Evolutionary conservation across 2,329 filamentous ascomycete genomes (phyloP), one percentile per base, ranked within the genome.

Genomic region (Cryphonectria parasitica): DNA sequence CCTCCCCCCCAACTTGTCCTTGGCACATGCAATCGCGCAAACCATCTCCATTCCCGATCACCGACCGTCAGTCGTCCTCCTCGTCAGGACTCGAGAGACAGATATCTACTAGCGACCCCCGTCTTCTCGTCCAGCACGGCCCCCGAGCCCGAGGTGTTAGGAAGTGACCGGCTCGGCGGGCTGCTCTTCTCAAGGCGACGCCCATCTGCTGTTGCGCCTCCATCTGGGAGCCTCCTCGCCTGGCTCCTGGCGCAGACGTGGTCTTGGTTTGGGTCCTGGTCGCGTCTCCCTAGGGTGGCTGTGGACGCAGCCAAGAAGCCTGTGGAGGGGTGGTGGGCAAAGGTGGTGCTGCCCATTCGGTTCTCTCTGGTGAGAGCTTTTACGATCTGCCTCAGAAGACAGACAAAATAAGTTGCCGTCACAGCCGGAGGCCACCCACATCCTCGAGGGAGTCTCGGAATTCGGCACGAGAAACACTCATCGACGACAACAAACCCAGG

Each of bases 1-100:
- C 36, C 36, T 10, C 52, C 2, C 45, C 45, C 61, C 71, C 72
- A 73, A 72, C 74, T 71, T 71, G 70, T 73, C 73, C 77, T 78
- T 78, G 77, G 77, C 77, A 77, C 75, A 77, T 77, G 77, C 77
- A 77, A 76, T 70, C 72, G 72, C 70, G 69, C 66, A 58, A 41
- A 41, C 54, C 56, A 34, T 52, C 54, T n/a, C 17, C 17, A 39
- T 58, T 4, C 28, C 58, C 56, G 56, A 68, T 45, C 52, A 68
- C 58, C 34, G 43, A 45, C 54, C 28, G 25, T 49, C 65, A 25
- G 10, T 36, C 13, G 19, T 62, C 54, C 73, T 58, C 49, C 19
- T n/a, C 41, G 28, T 43, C 56, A 60, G 36, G 36, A 11, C 28
- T 49, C 36, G 49, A 41, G 41, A 73, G 67, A 66, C 66, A 70